phyloP scores from a whole-genome alignment of 2,329 filamentous ascomycete genomes.

The Sporothrix protearum region DNA sequence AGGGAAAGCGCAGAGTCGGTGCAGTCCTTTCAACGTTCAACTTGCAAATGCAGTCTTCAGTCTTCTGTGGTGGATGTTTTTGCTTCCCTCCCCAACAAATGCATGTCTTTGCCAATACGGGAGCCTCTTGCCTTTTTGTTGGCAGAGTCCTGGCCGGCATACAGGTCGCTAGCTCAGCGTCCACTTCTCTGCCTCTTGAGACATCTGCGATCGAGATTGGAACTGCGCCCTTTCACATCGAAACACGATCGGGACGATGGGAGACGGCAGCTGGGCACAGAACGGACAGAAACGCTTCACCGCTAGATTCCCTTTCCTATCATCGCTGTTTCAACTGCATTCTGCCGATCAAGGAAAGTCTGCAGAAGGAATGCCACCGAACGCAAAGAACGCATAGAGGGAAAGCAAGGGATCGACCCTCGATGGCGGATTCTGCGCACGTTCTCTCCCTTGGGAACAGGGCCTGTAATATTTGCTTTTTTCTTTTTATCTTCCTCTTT shows the following conservation, averaged over 20 bases:
- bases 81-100: conserved; percentile 21
- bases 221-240: background rate
- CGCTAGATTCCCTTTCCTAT: background rate
- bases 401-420: background rate
- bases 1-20: background rate
- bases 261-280: background rate
- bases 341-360: background rate
- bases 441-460: background rate
- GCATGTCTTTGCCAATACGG: background rate
- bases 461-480: background rate
- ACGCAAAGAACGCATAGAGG: background rate
- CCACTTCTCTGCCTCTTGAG: background rate
- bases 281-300: background rate
- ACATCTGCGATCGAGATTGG: background rate
- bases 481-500: background rate
- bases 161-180: background rate
- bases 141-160: background rate
- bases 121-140: background rate
- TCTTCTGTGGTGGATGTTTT: background rate
- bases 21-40: too few species aligned
- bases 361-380: background rate
- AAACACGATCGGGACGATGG: background rate
- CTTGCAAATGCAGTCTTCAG: too few species aligned
- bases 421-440: background rate
- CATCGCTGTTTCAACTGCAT: background rate